Conservation (phyloP, 1,284 basidiomycete genomes). For the Apiotrichum siamense region DNA sequence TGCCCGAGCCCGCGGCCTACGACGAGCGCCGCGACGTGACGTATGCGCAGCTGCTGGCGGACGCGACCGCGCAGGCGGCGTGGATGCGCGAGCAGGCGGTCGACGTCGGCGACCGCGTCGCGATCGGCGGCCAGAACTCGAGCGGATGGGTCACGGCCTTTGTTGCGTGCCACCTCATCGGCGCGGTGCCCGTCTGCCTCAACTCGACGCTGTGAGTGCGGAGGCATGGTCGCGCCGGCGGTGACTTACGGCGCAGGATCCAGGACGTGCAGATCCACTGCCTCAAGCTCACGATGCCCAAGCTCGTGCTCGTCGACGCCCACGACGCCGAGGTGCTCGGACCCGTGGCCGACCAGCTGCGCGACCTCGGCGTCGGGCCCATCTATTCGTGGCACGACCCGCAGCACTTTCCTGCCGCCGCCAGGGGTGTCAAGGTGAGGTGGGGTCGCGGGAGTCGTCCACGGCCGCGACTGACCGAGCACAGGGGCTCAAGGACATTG, state of each 20-base stretch:
- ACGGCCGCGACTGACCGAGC: neutral
- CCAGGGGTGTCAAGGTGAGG: neutral
- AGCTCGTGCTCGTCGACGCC: slow-evolving; percentile 30
- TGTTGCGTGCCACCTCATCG: slow-evolving; percentile 35
- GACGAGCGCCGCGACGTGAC: slow-evolving; percentile 21
- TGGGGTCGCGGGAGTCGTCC: neutral
- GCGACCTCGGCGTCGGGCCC: neutral
- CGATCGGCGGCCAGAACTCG: slow-evolving; percentile 34
- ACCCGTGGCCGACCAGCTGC: slow-evolving; percentile 3
- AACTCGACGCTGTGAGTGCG: slow-evolving; percentile 39
- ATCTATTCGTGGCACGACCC: slow-evolving; percentile 10
- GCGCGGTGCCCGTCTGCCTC: slow-evolving; percentile 33
- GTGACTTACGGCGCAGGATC: neutral
- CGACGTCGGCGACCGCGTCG: slow-evolving; percentile 27
- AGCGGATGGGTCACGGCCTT: slow-evolving; percentile 34
- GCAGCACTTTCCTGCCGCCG: neutral
- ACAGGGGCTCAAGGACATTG: slow-evolving; percentile 1
- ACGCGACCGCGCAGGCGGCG: slow-evolving; percentile 21
- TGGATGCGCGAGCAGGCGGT: slow-evolving; percentile 32
- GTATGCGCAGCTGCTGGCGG: slow-evolving; percentile 25
- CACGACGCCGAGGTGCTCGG: slow-evolving; percentile 24
- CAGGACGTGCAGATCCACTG: slow-evolving; percentile 26
- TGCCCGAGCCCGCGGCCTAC: slow-evolving; percentile 3
- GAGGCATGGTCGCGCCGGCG: no score
- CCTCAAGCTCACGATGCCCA: slow-evolving; percentile 24